Conservation (phyloP, 192 early-diverging fungal species). For the Phycomyces nitens region DNA sequence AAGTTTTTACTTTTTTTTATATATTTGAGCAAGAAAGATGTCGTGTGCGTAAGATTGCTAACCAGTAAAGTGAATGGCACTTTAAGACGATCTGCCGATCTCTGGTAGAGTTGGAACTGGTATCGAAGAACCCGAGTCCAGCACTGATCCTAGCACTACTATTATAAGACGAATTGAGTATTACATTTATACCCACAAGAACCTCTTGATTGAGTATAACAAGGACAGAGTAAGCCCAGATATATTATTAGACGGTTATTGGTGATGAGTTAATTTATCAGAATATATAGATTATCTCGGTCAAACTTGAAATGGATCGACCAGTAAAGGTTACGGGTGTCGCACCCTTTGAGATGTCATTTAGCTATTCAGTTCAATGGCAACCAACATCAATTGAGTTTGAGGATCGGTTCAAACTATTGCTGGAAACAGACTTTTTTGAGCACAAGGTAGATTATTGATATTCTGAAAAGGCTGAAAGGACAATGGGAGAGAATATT, state of each 20-base stretch:
- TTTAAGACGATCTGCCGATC: conserved; percentile 54
- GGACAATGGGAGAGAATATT: neutral
- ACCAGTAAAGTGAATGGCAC: neutral
- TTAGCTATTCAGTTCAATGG: conserved; percentile 76
- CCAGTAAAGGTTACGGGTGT: conserved; percentile 25
- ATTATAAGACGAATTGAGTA: conserved; percentile 11
- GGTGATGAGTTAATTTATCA: neutral
- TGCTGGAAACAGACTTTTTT: conserved; percentile 72
- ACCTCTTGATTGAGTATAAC: conserved; percentile 62
- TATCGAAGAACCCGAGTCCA: conserved; percentile 20
- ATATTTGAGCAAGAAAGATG: no score
- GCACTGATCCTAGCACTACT: neutral
- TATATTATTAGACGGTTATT: neutral
- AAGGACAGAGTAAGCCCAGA: conserved; percentile 42
- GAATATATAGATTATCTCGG: conserved; percentile 47
- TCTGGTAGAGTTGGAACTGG: conserved; percentile 49
- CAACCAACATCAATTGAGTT: conserved; percentile 47
- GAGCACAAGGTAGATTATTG: conserved; percentile 70
- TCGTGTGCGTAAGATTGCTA: no score
- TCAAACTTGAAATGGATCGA: conserved; percentile 37
- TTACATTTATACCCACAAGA: conserved; percentile 59
- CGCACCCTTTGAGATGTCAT: conserved; percentile 43
- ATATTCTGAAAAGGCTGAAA: no score
- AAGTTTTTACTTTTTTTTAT: conserved; percentile 33
- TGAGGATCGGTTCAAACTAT: conserved; percentile 58